phyloP scores from a whole-genome alignment of 345 rosid species.

The Gynandropsis gynandra region DNA sequence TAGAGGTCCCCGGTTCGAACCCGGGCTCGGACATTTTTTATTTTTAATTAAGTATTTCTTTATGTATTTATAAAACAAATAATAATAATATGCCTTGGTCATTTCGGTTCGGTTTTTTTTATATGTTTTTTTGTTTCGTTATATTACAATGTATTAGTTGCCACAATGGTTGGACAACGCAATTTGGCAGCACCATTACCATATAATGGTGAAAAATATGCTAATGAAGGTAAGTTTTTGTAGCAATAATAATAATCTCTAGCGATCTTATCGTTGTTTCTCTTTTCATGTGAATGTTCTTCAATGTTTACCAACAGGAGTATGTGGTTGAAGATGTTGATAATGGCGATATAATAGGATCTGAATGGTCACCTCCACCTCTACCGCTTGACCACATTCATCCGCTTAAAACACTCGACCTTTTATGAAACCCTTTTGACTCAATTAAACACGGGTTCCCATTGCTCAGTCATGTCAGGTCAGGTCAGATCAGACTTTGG shows the following conservation, averaged over 20 bases:
- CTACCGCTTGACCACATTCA: conserved; percentile 84
- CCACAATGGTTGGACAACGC: conserved; percentile 99
- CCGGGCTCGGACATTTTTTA: conserved; percentile 37
- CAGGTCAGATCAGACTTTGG: too few species aligned
- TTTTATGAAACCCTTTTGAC: conserved; percentile 42
- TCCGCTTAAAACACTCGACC: conserved; percentile 89
- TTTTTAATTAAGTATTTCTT: not conserved
- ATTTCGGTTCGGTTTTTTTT: too few species aligned
- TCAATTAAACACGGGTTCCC: too few species aligned
- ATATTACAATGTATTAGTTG: conserved; percentile 94
- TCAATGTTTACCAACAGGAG: conserved; percentile 40
- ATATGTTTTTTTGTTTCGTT: conserved; percentile 31
- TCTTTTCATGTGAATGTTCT: not conserved
- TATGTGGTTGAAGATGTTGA: conserved; percentile 99
- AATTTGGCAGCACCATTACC: conserved; percentile 99
- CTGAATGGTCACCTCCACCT: conserved; percentile 87
- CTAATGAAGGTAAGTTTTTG: conserved; percentile 71
- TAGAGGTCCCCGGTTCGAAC: conserved; percentile 54
- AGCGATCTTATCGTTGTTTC: too few species aligned
- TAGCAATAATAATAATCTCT: not conserved
- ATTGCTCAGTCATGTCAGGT: too few species aligned
- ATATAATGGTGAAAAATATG: conserved; percentile 97
- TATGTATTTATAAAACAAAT: not conserved
- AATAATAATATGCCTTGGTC: too few species aligned
- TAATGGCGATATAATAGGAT: conserved; percentile 70